A percentile compares a stretch with the other conserved stretches of the same genome.
Conservation (phyloP, 2,329 filamentous ascomycete species). For the Alternaria gaisen region DNA sequence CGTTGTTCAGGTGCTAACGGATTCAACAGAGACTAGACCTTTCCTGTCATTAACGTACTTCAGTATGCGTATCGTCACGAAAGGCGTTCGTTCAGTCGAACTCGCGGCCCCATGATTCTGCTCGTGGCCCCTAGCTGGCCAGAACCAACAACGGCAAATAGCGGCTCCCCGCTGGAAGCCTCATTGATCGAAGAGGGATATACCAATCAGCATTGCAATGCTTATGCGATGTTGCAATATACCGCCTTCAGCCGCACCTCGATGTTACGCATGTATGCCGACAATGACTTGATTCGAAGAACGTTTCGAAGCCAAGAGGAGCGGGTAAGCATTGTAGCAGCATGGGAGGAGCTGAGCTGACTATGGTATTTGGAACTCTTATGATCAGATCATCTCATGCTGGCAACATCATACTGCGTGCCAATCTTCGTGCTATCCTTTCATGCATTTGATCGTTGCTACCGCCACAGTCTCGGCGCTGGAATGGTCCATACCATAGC, state of each 20-base stretch:
- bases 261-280: no score
- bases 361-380: no score
- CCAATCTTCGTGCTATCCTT: background rate
- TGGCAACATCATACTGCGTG: background rate
- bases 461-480: no score
- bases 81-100: no score
- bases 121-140: background rate
- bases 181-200: background rate
- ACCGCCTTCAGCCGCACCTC: background rate
- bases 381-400: background rate
- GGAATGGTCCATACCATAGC: rapidly evolving
- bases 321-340: background rate
- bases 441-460: rapidly evolving
- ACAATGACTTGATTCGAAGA: rapidly evolving
- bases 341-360: background rate
- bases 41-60: background rate
- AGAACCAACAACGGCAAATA: background rate
- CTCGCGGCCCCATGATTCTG: rapidly evolving
- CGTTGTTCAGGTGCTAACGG: background rate
- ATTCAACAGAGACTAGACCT: background rate
- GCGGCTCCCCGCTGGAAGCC: background rate
- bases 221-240: background rate
- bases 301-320: background rate
- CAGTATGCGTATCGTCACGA: rapidly evolving
- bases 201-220: background rate